Conservation (phyloP, 2,329 filamentous ascomycete species). For the Trichoderma guizhouense region DNA sequence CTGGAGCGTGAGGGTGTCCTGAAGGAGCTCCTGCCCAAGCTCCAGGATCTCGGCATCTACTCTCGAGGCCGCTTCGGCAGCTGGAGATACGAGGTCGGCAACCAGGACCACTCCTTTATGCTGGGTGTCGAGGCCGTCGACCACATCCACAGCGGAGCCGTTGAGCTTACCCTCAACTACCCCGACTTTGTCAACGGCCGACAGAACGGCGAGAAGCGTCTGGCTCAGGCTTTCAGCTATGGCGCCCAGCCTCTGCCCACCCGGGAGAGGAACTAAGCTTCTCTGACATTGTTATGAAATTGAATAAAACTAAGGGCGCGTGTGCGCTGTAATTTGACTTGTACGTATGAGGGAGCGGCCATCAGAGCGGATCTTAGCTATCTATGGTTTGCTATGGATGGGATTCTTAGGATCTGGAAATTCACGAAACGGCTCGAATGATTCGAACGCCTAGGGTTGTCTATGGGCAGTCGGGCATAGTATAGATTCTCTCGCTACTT, state of each 20-base stretch:
- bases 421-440: slow-evolving; percentile 10
- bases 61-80: slow-evolving; percentile 95
- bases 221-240: slow-evolving; percentile 45
- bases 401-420: slow-evolving; percentile 27
- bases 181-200: slow-evolving; percentile 89
- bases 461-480: slow-evolving; percentile 15
- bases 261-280: slow-evolving; percentile 22
- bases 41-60: slow-evolving; percentile 87
- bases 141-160: slow-evolving; percentile 81
- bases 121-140: slow-evolving; percentile 90
- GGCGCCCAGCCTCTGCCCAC: slow-evolving; percentile 29
- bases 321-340: slow-evolving; percentile 25
- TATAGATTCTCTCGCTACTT: slow-evolving; percentile 13
- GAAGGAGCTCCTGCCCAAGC: slow-evolving; percentile 86
- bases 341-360: slow-evolving; percentile 25
- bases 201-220: slow-evolving; percentile 52
- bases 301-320: slow-evolving; percentile 11
- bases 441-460: slow-evolving; percentile 10
- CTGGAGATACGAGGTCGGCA: slow-evolving; percentile 96
- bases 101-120: slow-evolving; percentile 99
- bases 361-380: slow-evolving; percentile 17
- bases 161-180: slow-evolving; percentile 93
- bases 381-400: slow-evolving; percentile 22
- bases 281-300: background rate
- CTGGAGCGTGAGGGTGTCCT: slow-evolving; percentile 95